Percentiles rank a stretch among this genome's conserved stretches.
Conservation (phyloP, 306 rosid genomes). For the Fagus crenata region DNA sequence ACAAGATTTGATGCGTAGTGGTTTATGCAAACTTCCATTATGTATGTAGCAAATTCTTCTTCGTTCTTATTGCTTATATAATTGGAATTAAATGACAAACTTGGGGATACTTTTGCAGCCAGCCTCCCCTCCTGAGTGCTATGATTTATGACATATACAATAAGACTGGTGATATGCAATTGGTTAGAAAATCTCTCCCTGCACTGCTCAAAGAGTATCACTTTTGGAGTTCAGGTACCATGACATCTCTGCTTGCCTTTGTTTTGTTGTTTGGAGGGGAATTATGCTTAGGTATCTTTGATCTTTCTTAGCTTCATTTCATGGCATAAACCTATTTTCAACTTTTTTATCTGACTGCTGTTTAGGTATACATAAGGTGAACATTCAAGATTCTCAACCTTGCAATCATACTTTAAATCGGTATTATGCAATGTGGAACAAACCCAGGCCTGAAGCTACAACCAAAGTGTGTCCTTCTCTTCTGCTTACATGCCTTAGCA, state of each 20-base stretch:
- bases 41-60: background rate
- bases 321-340: slow-evolving; percentile 5
- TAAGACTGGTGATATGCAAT: slow-evolving; percentile 60
- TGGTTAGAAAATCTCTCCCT: slow-evolving; percentile 69
- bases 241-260: slow-evolving; percentile 10
- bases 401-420: slow-evolving; percentile 58
- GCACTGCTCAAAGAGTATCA: slow-evolving; percentile 72
- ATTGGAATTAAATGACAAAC: slow-evolving; percentile 9
- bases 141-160: slow-evolving; percentile 76
- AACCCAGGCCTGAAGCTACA: slow-evolving; percentile 84
- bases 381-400: slow-evolving; percentile 54
- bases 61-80: background rate
- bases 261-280: slow-evolving; percentile 2
- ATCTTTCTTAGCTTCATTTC: slow-evolving; percentile 11
- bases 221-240: slow-evolving; percentile 89
- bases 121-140: slow-evolving; percentile 93
- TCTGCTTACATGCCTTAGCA: slow-evolving; percentile 10
- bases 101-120: slow-evolving; percentile 55
- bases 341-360: slow-evolving; percentile 16
- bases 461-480: slow-evolving; percentile 46
- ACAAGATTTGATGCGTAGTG: too few species aligned
- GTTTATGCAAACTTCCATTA: background rate
- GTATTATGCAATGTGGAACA: slow-evolving; percentile 87
- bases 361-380: slow-evolving; percentile 67
- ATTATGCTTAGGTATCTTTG: slow-evolving; percentile 20